These are phyloP conservation scores for Boletus sp. DNA, from an alignment of 768 basidiomycete species.

Conservation along the genomic window DNA sequence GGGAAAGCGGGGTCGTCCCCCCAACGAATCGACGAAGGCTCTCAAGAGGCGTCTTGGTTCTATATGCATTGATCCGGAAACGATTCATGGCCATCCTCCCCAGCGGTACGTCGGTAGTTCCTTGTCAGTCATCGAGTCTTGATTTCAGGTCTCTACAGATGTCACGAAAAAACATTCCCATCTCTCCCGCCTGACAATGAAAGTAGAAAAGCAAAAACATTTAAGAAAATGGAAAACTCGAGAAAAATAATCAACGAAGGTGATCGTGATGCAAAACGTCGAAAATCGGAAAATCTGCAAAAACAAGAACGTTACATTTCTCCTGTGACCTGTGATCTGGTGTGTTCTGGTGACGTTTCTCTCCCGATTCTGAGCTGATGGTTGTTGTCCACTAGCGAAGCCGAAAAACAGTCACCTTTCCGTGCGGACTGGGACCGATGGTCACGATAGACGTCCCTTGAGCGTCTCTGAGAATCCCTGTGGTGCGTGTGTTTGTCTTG, in stretches of 20 bases:
- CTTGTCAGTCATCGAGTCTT: not conserved
- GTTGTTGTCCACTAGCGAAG: not conserved
- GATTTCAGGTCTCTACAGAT: not conserved
- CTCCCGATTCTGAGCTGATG: not conserved
- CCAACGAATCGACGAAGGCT: not conserved
- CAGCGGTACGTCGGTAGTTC: not conserved
- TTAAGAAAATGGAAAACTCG: not conserved
- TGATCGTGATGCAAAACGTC: not conserved
- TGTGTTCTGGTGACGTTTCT: not conserved
- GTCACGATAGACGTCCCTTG: not conserved
- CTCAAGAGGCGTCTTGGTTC: slow-evolving; percentile 9
- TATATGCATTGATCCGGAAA: slow-evolving; percentile 2
- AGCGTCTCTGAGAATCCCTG: not conserved
- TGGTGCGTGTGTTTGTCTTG: not conserved
- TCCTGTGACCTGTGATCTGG: not conserved
- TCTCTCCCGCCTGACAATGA: not conserved
- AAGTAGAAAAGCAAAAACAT: not conserved
- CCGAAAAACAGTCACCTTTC: not conserved
- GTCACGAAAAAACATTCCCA: not conserved
- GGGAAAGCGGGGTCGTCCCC: slow-evolving; percentile 1
- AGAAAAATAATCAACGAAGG: not conserved
- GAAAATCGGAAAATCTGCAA: not conserved
- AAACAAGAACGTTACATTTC: not conserved
- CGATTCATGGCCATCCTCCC: slow-evolving; percentile 1
- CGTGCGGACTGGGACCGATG: not conserved